These are phyloP conservation scores for Gynochthodes officinalis DNA, from an alignment of 257 asterid genomes.

Conservation along the genomic window DNA sequence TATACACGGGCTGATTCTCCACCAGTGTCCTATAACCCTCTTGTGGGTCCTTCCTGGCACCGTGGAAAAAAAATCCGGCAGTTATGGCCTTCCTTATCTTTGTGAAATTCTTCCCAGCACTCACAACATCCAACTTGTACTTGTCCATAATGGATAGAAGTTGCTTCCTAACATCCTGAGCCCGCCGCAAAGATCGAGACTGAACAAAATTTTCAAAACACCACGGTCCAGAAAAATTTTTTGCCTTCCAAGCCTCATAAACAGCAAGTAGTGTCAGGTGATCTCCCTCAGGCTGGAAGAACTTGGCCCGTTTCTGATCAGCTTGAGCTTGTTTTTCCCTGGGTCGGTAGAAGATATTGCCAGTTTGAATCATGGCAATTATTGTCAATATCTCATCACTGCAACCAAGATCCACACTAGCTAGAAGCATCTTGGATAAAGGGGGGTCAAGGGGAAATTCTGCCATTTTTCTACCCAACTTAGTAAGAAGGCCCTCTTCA, in stretches of 20 bases:
- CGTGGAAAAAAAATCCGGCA: slow-evolving; percentile 92
- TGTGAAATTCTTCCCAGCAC: slow-evolving; percentile 80
- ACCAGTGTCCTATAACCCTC: slow-evolving; percentile 84
- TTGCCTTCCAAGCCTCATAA: slow-evolving; percentile 95
- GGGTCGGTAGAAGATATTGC: slow-evolving; percentile 87
- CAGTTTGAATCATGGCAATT: slow-evolving; percentile 91
- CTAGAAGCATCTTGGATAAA: slow-evolving; percentile 87
- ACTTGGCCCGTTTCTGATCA: slow-evolving; percentile 85
- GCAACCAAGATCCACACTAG: slow-evolving; percentile 89
- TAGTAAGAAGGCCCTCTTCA: slow-evolving; percentile 90
- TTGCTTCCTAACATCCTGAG: slow-evolving; percentile 87
- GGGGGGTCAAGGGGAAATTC: slow-evolving; percentile 96
- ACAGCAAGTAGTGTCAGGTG: slow-evolving; percentile 90
- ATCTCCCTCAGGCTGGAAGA: slow-evolving; percentile 92
- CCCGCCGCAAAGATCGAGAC: slow-evolving; percentile 79
- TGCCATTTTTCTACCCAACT: slow-evolving; percentile 96
- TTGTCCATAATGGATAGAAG: slow-evolving; percentile 88
- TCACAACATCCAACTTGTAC: slow-evolving; percentile 84
- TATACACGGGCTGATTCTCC: slow-evolving; percentile 90
- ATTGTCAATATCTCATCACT: slow-evolving; percentile 90
- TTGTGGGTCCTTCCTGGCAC: slow-evolving; percentile 90
- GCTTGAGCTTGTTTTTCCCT: slow-evolving; percentile 98
- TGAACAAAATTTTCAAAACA: slow-evolving; percentile 93
- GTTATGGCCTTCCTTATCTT: slow-evolving; percentile 87
- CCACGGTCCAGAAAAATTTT: slow-evolving; percentile 89